Evolutionary conservation across 495 filamentous ascomycete genomes (phyloP).

Genomic region (Neurospora tetrasperma): DNA sequence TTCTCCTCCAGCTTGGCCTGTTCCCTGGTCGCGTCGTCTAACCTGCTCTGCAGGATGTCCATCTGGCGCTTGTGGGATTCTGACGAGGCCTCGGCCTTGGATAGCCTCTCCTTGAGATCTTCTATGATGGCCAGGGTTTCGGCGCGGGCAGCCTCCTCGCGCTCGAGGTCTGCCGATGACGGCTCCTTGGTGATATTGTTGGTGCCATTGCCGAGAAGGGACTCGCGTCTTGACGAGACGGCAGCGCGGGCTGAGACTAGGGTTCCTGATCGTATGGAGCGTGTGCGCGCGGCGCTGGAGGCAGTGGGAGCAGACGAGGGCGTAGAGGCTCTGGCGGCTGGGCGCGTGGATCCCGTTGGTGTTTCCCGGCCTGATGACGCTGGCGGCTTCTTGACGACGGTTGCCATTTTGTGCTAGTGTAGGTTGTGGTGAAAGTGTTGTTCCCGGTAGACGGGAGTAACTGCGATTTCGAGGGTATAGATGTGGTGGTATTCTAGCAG

Average conservation of each 20-base stretch:
- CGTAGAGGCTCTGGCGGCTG: conserved; percentile 25
- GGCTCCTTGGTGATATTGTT: conserved; percentile 30
- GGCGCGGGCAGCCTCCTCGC: conserved; percentile 44
- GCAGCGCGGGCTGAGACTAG: conserved; percentile 62
- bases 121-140: conserved; percentile 73
- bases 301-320: conserved; percentile 24
- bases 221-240: conserved; percentile 48
- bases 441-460: background rate
- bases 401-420: conserved; percentile 19
- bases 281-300: conserved; percentile 32
- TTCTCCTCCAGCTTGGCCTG: conserved; percentile 78
- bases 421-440: background rate
- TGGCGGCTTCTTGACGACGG: conserved; percentile 35
- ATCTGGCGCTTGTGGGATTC: conserved; percentile 77
- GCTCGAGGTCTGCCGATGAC: conserved; percentile 35
- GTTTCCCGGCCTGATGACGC: conserved; percentile 28
- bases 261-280: conserved; percentile 43
- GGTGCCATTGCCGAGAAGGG: conserved; percentile 50
- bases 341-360: conserved; percentile 24
- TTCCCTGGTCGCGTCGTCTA: conserved; percentile 77
- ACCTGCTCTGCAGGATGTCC: conserved; percentile 70
- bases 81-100: conserved; percentile 66
- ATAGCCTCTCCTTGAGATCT: conserved; percentile 70
- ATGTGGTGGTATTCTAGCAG: background rate
- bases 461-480: background rate